Conservation (phyloP, 2,329 filamentous ascomycete species). For the Alternaria panax region DNA sequence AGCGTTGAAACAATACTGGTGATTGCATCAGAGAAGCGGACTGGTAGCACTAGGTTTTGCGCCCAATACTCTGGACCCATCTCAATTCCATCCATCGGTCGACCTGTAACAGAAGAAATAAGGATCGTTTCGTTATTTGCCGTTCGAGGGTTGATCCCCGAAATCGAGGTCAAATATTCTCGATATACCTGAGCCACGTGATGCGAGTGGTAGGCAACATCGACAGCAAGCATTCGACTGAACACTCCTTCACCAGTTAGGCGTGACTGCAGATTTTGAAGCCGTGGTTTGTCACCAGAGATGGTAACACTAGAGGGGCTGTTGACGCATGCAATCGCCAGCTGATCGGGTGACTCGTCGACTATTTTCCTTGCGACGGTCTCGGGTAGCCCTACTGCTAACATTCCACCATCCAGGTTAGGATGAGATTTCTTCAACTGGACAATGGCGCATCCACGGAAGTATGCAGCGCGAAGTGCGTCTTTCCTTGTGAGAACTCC, state of each 20-base stretch:
- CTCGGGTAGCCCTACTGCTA: constrained; percentile 8
- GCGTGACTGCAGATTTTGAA: constrained; percentile 51
- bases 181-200: constrained; percentile 16
- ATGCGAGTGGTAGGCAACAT: constrained; percentile 55
- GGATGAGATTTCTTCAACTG: not conserved
- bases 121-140: not conserved
- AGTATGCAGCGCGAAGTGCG: constrained; percentile 33
- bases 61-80: constrained; percentile 9
- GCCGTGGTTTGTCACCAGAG: constrained; percentile 46
- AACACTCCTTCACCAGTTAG: constrained; percentile 17
- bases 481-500: constrained; percentile 26
- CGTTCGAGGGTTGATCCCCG: not conserved
- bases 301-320: constrained; percentile 12
- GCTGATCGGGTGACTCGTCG: not conserved
- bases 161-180: not conserved
- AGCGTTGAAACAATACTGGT: no score
- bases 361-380: constrained; percentile 3
- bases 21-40: constrained; percentile 7
- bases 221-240: constrained; percentile 31
- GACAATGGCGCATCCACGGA: constrained; percentile 26
- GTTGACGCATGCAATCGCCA: constrained; percentile 8
- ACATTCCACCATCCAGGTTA: constrained; percentile 8
- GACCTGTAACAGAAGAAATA: constrained; percentile 3
- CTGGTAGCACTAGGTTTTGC: constrained; percentile 9
- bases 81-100: not conserved